Conservation (phyloP, 768 basidiomycete genomes). For the Xerocomus potaroensis region DNA sequence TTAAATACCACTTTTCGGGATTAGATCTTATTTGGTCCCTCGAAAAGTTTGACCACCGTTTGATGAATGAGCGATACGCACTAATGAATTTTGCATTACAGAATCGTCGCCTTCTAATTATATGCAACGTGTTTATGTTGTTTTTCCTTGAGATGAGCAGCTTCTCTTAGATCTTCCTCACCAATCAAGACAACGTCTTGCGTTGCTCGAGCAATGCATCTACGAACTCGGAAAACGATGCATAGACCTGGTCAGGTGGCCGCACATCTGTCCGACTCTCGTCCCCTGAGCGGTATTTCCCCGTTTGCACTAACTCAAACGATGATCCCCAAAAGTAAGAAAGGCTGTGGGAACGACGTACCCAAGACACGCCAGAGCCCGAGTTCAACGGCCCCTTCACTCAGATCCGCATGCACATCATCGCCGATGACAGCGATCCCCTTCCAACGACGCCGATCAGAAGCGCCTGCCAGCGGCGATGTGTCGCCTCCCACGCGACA, state of each 20-base stretch:
- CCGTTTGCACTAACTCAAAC: conserved; percentile 48
- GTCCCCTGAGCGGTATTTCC: conserved; percentile 63
- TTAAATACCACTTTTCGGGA: too few species aligned
- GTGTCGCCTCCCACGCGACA: neutral
- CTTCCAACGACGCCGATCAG: neutral
- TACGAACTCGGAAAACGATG: conserved; percentile 52
- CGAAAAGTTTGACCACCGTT: too few species aligned
- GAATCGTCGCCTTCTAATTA: too few species aligned
- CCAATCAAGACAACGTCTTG: neutral
- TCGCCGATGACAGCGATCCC: conserved; percentile 57
- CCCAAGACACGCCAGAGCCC: conserved; percentile 62
- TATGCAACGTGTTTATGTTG: too few species aligned
- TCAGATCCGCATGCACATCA: conserved; percentile 61
- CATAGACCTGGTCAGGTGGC: conserved; percentile 51
- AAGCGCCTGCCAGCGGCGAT: too few species aligned
- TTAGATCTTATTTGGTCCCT: too few species aligned
- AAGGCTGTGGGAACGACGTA: conserved; percentile 24
- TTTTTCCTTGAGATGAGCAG: too few species aligned
- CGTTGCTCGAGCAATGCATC: conserved; percentile 36
- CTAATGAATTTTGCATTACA: too few species aligned
- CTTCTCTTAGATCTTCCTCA: too few species aligned
- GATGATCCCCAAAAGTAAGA: neutral
- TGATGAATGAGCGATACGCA: too few species aligned
- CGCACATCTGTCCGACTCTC: conserved; percentile 38
- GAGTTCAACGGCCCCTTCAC: conserved; percentile 55